Base-by-base conservation (phyloP, 2,329 filamentous ascomycete species). In the Penicillium decumbens region DNA sequence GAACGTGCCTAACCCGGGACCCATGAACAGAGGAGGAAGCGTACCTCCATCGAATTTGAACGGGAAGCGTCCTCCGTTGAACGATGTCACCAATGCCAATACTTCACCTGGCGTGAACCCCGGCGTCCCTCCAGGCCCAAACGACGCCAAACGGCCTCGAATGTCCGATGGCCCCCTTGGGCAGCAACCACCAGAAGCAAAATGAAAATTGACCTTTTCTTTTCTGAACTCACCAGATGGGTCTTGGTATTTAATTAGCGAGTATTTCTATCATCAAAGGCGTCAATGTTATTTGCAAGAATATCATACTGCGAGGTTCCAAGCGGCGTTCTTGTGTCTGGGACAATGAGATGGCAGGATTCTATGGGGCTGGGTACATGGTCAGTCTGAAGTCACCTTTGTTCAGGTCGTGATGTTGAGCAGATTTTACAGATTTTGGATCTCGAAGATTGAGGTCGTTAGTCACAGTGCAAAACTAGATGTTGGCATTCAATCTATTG, bases 81-180 rank as follows among this genome's bases (percentile, higher is more conserved):
- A 61, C n/a, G 73, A 75, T 49, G 64, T 75, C 43, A 75, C 73
- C n/a, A 76, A 76, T 56, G 64, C 62, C 28, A 54, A 54, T 20
- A 42, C 58, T 23, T 51, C 50, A 9, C 33, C 62, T 27, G 56
- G 56, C 12, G 49, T 54, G 27, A 54, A 41, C 18, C 4, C 51
- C 43, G 55, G 51, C 41, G 55, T 62, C 47, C 63, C 68, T 27
- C 45, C 41, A 41, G 57, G 54, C 18, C 47, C 57, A 6, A 64
- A 58, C 43, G 68, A 71, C 39, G 62, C 62, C 3, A 72, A 72
- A 53, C 61, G 66, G 35, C 60, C 58, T 3, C 68, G 55, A 44
- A 51, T 65, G 33, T 57, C 61, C 13, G 62, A 60, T 23, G 47
- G 51, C 18, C 39, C 25, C 24, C 47, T 49, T 44, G 53, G 40